Conservation (phyloP, 331 rosid genomes). For the Quercus tomentella region DNA sequence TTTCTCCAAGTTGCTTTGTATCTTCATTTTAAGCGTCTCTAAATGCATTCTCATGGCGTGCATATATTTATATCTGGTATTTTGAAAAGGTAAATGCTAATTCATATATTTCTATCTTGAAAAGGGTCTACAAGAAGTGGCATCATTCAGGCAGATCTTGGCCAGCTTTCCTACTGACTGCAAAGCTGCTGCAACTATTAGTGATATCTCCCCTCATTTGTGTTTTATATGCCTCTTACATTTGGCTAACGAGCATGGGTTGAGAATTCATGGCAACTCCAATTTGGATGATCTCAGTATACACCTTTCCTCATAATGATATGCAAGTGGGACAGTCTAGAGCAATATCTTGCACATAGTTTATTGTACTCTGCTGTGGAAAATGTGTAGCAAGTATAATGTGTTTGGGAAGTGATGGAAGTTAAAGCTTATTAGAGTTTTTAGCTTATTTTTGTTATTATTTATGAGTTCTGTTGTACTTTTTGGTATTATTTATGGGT, state of each 20-base stretch:
- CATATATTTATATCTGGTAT: not conserved
- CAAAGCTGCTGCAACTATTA: conserved; percentile 59
- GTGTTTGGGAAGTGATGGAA: too few relatives aligned
- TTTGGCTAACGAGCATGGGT: conserved; percentile 55
- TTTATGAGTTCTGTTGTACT: too few relatives aligned
- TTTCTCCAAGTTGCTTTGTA: not conserved
- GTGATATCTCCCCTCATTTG: conserved; percentile 86
- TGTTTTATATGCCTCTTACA: conserved; percentile 57
- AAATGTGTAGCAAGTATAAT: not conserved
- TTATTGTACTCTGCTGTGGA: not conserved
- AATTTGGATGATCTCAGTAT: conserved; percentile 40
- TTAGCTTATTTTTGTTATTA: not conserved
- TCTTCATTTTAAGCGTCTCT: not conserved
- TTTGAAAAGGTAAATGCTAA: conserved; percentile 19
- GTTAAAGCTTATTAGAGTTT: too few relatives aligned
- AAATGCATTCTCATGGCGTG: not conserved
- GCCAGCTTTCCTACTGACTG: conserved; percentile 63
- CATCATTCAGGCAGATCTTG: conserved; percentile 60
- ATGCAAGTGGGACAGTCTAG: conserved; percentile 1
- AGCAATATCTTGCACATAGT: not conserved
- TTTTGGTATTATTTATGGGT: too few relatives aligned
- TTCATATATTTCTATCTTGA: conserved; percentile 13
- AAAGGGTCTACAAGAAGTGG: conserved; percentile 36
- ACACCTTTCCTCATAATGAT: conserved; percentile 7
- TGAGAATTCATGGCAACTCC: conserved; percentile 31